Percentiles rank a stretch among this genome's conserved stretches.
Conservation (phyloP, 1,139 yeast genomes). For the Yamadazyma blattariae region DNA sequence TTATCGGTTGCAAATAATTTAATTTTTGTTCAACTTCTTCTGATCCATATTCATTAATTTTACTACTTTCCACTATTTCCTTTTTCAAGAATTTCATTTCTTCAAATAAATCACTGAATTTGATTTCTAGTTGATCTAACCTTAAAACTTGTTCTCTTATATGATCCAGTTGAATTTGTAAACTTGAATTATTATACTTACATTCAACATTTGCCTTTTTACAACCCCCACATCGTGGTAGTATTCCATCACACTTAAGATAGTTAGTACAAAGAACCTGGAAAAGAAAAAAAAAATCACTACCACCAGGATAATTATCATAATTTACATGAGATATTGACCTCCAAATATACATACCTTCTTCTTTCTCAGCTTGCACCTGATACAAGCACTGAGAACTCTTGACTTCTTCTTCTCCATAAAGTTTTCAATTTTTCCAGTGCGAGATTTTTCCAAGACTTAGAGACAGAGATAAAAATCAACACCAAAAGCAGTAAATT, state of each 20-base stretch:
- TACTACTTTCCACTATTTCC: conserved; percentile 2
- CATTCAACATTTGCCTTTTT: conserved; percentile 4
- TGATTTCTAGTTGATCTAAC: conserved; percentile 7
- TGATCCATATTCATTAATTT: conserved; percentile 5
- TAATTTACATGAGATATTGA: no score
- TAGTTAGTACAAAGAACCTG: no score
- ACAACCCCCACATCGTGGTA: conserved; percentile 12
- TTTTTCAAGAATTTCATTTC: conserved; percentile 8
- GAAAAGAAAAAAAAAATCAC: no score
- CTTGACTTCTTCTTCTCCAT: conserved; percentile 7
- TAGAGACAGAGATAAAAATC: no score
- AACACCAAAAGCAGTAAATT: no score
- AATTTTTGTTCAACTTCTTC: conserved; percentile 2
- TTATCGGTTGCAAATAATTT: conserved; percentile 9
- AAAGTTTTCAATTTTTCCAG: background rate
- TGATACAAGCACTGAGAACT: conserved; percentile 10
- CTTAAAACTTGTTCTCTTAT: conserved; percentile 7
- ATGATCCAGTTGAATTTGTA: conserved; percentile 7
- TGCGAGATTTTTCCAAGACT: no score
- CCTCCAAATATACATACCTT: conserved; percentile 9
- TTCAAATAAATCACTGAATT: conserved; percentile 4
- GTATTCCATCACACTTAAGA: conserved; percentile 10
- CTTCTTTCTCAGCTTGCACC: conserved; percentile 14
- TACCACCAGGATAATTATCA: no score
- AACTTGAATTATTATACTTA: conserved; percentile 6